Conservation (phyloP, 2,329 filamentous ascomycete species). For the Didymella glomerata region DNA sequence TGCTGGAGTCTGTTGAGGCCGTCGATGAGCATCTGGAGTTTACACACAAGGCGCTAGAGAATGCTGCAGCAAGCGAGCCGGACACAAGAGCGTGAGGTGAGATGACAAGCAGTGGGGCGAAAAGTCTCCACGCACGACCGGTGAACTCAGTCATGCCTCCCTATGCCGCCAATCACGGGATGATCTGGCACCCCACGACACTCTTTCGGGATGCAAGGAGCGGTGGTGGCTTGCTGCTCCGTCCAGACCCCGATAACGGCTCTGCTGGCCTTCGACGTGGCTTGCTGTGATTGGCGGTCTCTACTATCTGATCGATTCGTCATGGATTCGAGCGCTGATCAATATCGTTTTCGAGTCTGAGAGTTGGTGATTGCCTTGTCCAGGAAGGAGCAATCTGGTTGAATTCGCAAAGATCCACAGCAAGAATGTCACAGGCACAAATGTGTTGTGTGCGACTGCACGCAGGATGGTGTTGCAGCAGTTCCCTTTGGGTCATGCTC, state of each 20-base stretch:
- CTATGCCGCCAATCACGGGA: constrained; percentile 36
- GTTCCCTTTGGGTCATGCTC: constrained; percentile 35
- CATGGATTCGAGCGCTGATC: constrained; percentile 30
- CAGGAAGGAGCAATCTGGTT: constrained; percentile 5
- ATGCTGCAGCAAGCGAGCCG: constrained; percentile 41
- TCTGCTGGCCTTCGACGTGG: constrained; percentile 48
- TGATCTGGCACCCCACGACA: constrained; percentile 31
- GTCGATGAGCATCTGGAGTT: constrained; percentile 39
- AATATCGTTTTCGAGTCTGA: constrained; percentile 12
- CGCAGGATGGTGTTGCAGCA: constrained; percentile 27
- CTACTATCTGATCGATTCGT: constrained; percentile 41
- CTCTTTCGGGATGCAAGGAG: constrained; percentile 48
- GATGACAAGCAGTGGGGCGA: constrained; percentile 38
- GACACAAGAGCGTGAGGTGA: constrained; percentile 28
- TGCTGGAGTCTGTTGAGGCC: constrained; percentile 32
- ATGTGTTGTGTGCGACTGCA: constrained; percentile 35
- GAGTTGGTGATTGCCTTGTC: not conserved
- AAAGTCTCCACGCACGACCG: constrained; percentile 36
- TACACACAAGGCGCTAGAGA: constrained; percentile 44
- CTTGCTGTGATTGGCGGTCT: constrained; percentile 47
- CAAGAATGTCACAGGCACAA: constrained; percentile 19
- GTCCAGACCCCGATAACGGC: constrained; percentile 50
- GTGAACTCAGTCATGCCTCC: constrained; percentile 30
- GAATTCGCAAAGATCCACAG: constrained; percentile 3
- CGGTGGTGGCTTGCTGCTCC: constrained; percentile 45